Evolutionary conservation across 768 basidiomycete genomes (phyloP).

Genomic region (Trametes villosa): DNA sequence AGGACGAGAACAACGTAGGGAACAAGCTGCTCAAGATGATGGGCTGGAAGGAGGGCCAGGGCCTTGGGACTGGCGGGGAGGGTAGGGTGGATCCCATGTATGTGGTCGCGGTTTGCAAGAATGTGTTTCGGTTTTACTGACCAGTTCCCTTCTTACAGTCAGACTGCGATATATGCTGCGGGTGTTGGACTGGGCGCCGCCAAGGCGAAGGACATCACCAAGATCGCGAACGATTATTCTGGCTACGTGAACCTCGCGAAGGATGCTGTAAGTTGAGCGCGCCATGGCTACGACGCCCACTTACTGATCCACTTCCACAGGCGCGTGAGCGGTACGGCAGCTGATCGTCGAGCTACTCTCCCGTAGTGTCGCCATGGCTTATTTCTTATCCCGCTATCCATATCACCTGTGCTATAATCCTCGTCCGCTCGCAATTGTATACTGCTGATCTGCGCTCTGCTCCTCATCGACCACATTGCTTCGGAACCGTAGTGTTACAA

Average conservation of each 20-base stretch:
- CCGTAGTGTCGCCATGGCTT: too few species aligned
- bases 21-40: conserved; percentile 96
- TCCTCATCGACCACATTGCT: too few species aligned
- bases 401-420: neutral
- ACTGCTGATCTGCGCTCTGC: neutral
- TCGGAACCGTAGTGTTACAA: conserved; percentile 32
- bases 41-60: conserved; percentile 94
- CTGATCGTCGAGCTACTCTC: conserved; percentile 13
- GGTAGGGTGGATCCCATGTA: conserved; percentile 90
- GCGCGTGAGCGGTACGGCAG: conserved; percentile 40
- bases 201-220: conserved; percentile 79
- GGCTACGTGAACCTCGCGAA: conserved; percentile 36
- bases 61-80: conserved; percentile 80
- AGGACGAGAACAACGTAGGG: conserved; percentile 87
- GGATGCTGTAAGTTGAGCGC: conserved; percentile 31
- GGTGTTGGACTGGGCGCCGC: conserved; percentile 93
- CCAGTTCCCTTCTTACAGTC: too few species aligned
- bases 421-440: too few species aligned
- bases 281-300: neutral
- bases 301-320: conserved; percentile 22
- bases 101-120: conserved; percentile 34
- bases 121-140: neutral
- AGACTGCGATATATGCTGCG: conserved; percentile 84
- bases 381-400: neutral
- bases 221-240: conserved; percentile 32